Conservation (phyloP, 1,284 basidiomycete genomes). For the Neotropicomus parvogracilis region DNA sequence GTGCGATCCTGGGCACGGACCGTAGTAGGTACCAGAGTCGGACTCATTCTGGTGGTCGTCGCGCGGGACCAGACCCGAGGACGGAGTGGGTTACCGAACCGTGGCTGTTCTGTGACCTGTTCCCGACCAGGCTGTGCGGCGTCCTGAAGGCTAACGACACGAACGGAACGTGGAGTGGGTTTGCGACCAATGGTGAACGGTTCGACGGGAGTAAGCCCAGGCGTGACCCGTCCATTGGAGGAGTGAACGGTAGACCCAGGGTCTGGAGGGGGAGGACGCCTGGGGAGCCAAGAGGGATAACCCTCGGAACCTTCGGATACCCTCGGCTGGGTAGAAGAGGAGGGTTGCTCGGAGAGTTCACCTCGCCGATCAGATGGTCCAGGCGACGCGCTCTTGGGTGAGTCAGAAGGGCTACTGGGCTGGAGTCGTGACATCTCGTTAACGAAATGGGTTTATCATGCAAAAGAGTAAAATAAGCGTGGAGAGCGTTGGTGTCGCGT, state of each 20-base stretch:
- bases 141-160: constrained; percentile 67
- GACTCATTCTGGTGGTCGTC: constrained; percentile 46
- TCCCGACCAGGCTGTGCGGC: constrained; percentile 35
- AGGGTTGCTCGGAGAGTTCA: constrained; percentile 35
- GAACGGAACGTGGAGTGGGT: constrained; percentile 71
- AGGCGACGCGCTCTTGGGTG: constrained; percentile 32
- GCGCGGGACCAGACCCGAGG: constrained; percentile 60
- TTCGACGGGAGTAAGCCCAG: constrained; percentile 41
- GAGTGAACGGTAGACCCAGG: constrained; percentile 69
- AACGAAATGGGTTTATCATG: constrained; percentile 34
- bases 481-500: constrained; percentile 33
- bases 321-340: constrained; percentile 36
- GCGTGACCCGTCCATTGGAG: constrained; percentile 41
- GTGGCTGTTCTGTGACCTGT: constrained; percentile 52
- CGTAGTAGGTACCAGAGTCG: constrained; percentile 44
- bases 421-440: constrained; percentile 50
- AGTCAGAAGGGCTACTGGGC: constrained; percentile 35
- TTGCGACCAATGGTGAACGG: constrained; percentile 57
- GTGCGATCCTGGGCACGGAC: constrained; percentile 34
- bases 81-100: constrained; percentile 34
- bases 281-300: constrained; percentile 79
- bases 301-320: constrained; percentile 56
- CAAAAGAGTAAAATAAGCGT: constrained; percentile 30
- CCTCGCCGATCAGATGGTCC: constrained; percentile 29
- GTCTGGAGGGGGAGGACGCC: constrained; percentile 68